Evolutionary conservation across 352 stramenopile species (phyloP), one percentile per base, ranked within the genome.

Genomic region (Phytophthora hybrid): DNA sequence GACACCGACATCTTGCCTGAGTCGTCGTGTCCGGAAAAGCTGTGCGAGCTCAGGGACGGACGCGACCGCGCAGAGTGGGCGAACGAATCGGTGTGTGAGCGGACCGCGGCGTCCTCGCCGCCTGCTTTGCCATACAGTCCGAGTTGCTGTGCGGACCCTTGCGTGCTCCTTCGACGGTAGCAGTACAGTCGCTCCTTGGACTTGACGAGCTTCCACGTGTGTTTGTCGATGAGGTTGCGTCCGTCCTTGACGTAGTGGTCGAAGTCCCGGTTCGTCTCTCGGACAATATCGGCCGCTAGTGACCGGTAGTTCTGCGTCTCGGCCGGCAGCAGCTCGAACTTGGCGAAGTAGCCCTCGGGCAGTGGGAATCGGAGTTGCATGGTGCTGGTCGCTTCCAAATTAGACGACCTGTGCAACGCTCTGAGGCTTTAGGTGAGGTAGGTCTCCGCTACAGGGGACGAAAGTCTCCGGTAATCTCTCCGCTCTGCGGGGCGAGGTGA

Each of bases 331-430:
- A 93, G 79, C 62, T 93, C 84, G 64, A 93, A 91, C 73, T 83
- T 85, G 74, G 84, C 82, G 66, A 93, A 93, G 75, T 90, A 92
- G n/a, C 80, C 81, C 41, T 73, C 65, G 11, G 86, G 86, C 23
- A 93, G 64, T 19, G 86, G 86, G 77, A 93, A 93, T 46, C 84
- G 85, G 64, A 92, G 86, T 41, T 90, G 84, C 86, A 93, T 93
- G 59, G n/a, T 29, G 46, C 29, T 29, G 37, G 13, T 37, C 26
- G 49, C 6, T 57, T 54, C 47, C 26, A 54, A 51, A 54, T 29
- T 29, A 54, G n/a, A 29, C 23, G 41, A 49, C 7, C 46, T 53
- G 46, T 26, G n/a, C 18, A 23, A 14, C 46, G 46, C 23, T 18
- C 10, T 7, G 16, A 54, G 18, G 44, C 29, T 11, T 21, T 10